Conservation (phyloP, 805 yeast genomes). For the Teunomyces lycoperdinae region DNA sequence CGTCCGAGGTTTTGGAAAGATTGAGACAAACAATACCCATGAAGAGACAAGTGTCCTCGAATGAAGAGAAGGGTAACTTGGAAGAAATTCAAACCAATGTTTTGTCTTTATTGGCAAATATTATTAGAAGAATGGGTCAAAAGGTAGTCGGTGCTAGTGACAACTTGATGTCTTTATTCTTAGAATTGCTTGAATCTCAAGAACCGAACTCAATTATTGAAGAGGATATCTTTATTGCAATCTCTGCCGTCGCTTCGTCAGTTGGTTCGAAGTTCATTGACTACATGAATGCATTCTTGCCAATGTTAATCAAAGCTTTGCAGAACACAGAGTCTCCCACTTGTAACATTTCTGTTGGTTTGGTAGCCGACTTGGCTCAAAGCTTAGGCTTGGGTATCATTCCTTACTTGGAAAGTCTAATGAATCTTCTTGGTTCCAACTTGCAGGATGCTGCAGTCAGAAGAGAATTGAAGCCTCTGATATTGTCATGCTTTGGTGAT, state of each 20-base stretch:
- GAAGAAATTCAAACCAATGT: conserved; percentile 87
- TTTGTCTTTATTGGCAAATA: conserved; percentile 73
- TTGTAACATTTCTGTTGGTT: conserved; percentile 87
- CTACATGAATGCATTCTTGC: conserved; percentile 80
- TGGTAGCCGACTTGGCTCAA: conserved; percentile 91
- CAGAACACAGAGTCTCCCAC: conserved; percentile 80
- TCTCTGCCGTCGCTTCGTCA: conserved; percentile 85
- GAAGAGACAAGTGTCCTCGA: conserved; percentile 51
- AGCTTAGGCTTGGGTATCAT: conserved; percentile 73
- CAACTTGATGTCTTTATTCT: conserved; percentile 76
- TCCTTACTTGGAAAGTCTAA: conserved; percentile 75
- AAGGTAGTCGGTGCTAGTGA: conserved; percentile 72
- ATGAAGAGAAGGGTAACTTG: conserved; percentile 73
- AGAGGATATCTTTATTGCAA: conserved; percentile 90
- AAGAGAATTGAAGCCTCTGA: conserved; percentile 81
- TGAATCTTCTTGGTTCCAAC: conserved; percentile 76
- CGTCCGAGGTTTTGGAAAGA: conserved; percentile 69
- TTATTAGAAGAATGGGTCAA: conserved; percentile 74
- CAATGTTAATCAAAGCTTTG: conserved; percentile 76
- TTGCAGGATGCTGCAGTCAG: conserved; percentile 66
- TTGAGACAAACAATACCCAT: conserved; percentile 66
- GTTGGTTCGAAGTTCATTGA: conserved; percentile 66
- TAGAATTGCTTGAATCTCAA: conserved; percentile 58
- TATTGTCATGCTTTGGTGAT: conserved; percentile 93
- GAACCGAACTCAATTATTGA: conserved; percentile 78